Evolutionary conservation across 2,329 filamentous ascomycete species (phyloP).

Genomic region (Ilyonectria sp.): DNA sequence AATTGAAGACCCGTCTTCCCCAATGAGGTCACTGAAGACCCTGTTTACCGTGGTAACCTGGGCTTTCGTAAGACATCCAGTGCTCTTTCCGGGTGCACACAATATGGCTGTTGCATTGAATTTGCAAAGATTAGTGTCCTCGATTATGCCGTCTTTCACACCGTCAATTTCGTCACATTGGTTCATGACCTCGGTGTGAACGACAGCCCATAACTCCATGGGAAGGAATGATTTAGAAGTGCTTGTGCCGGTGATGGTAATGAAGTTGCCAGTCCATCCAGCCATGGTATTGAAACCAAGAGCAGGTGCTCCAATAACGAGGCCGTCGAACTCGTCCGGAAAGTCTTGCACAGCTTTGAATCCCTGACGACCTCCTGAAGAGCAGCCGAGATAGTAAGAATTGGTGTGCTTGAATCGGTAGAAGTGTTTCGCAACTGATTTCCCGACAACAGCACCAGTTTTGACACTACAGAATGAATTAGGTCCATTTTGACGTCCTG

Average conservation of each 20-base stretch:
- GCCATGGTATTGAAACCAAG: constrained; percentile 61
- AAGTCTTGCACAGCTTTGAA: constrained; percentile 67
- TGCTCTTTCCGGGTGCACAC: constrained; percentile 43
- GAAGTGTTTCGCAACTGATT: too few species aligned
- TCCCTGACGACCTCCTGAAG: constrained; percentile 72
- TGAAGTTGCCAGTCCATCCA: constrained; percentile 15
- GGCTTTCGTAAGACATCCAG: too few species aligned
- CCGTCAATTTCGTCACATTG: constrained; percentile 69
- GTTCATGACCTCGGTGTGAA: constrained; percentile 60
- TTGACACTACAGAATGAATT: too few species aligned
- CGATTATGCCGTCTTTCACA: constrained; percentile 64
- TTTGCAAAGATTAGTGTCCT: constrained; percentile 61
- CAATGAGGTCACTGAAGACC: too few species aligned
- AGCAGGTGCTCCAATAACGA: constrained; percentile 62
- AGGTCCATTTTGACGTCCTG: too few species aligned
- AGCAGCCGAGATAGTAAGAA: constrained; percentile 72
- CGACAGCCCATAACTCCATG: constrained; percentile 54
- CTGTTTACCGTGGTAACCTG: too few species aligned
- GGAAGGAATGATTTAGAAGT: constrained; percentile 40
- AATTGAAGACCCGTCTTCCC: too few species aligned
- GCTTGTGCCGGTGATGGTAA: constrained; percentile 23
- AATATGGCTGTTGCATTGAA: constrained; percentile 59
- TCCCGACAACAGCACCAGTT: too few species aligned
- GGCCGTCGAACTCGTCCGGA: constrained; percentile 70
- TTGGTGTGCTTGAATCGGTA: constrained; percentile 43